A percentile compares a stretch with the other conserved stretches of the same genome.
Evolutionary conservation across 305 asterid genomes (phyloP).

Genomic region (Fraxinus velutina): DNA sequence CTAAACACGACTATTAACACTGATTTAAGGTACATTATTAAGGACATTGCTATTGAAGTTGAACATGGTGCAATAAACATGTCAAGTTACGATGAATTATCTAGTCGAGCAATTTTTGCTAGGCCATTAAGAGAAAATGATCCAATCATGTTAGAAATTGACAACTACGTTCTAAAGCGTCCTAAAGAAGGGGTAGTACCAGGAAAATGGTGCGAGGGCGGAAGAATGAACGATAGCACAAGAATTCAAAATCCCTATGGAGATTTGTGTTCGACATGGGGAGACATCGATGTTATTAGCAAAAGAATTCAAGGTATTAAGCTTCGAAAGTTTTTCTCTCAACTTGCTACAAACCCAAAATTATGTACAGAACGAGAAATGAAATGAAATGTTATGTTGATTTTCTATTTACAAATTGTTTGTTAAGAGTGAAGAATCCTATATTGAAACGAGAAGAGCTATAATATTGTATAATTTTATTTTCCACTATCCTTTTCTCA

Average conservation of each 20-base stretch:
- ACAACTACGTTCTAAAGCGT: constrained; percentile 34
- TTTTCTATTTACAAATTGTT: background rate
- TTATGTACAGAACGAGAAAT: background rate
- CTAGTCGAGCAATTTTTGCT: constrained; percentile 25
- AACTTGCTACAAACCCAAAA: background rate
- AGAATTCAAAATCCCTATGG: background rate
- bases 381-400: background rate
- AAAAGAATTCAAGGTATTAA: constrained; percentile 30
- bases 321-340: constrained; percentile 25
- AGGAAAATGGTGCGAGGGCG: constrained; percentile 43
- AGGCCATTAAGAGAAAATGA: constrained; percentile 31
- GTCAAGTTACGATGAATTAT: background rate
- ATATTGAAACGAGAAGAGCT: background rate
- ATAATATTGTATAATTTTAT: background rate
- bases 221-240: constrained; percentile 7
- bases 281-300: constrained; percentile 36
- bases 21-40: constrained; percentile 28
- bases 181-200: constrained; percentile 23
- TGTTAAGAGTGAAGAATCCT: background rate
- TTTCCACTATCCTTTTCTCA: background rate
- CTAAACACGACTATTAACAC: constrained; percentile 35
- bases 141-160: constrained; percentile 32
- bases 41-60: background rate
- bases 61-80: background rate
- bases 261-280: constrained; percentile 30